phyloP scores from a whole-genome alignment of 169 alveolate genomes.

The Plasmodium sp. region DNA sequence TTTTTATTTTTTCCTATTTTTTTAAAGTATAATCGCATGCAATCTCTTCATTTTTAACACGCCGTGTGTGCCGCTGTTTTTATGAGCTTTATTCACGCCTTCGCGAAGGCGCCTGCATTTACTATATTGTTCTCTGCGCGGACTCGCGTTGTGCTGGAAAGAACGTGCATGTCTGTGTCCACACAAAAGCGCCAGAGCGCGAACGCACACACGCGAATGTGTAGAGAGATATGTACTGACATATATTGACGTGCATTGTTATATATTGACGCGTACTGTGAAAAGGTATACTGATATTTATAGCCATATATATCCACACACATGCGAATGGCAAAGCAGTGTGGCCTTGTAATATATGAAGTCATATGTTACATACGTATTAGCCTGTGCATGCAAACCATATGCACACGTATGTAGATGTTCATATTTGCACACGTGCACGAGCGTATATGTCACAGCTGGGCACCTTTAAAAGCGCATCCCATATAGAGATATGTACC shows the following conservation, averaged over 20 bases:
- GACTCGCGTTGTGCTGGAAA: background rate
- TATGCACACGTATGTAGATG: background rate
- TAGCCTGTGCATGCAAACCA: background rate
- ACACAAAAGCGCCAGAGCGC: background rate
- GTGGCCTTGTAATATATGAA: background rate
- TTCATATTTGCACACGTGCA: background rate
- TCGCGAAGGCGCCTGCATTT: background rate
- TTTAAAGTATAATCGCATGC: background rate
- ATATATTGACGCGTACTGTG: background rate
- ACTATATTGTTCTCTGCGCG: background rate
- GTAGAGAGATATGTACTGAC: background rate
- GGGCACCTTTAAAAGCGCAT: background rate
- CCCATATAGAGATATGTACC: background rate
- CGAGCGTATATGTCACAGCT: background rate
- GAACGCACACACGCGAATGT: background rate
- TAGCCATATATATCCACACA: background rate
- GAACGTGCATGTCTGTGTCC: background rate
- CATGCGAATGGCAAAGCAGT: background rate
- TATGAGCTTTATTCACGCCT: background rate
- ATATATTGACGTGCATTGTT: background rate
- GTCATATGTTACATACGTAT: background rate
- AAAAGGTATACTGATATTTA: too few relatives aligned
- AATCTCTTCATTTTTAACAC: background rate
- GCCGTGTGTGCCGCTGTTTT: background rate
- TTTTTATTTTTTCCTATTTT: background rate